phyloP scores from a whole-genome alignment of 768 basidiomycete species.

The Kwoniella europaea region DNA sequence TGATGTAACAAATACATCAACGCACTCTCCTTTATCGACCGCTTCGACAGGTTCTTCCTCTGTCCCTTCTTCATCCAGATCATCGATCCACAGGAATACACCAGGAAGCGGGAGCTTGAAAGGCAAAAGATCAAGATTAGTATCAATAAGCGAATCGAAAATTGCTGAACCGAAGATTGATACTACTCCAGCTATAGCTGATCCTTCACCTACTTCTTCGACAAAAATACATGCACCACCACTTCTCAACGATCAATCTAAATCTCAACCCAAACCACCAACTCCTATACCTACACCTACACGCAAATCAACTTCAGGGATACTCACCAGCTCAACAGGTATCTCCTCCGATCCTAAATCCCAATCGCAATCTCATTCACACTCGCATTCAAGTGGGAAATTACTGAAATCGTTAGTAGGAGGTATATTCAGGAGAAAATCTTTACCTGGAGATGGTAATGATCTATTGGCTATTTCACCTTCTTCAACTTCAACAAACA shows the following conservation, averaged over 20 bases:
- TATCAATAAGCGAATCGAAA: constrained; percentile 28
- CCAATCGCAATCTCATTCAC: not conserved
- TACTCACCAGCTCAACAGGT: not conserved
- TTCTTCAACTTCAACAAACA: not conserved
- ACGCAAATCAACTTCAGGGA: constrained; percentile 1
- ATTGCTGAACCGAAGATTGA: constrained; percentile 38
- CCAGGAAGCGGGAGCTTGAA: constrained; percentile 10
- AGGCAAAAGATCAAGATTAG: constrained; percentile 19
- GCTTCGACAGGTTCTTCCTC: constrained; percentile 35
- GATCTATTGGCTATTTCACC: not conserved
- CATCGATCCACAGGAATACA: constrained; percentile 24
- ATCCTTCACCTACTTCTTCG: not conserved
- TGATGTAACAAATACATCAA: not conserved
- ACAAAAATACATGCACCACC: not conserved
- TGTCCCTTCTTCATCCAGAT: constrained; percentile 45
- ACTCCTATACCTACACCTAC: constrained; percentile 14
- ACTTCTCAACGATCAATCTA: not conserved
- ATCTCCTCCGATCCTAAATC: not conserved
- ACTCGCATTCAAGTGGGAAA: constrained; percentile 20
- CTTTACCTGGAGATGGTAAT: constrained; percentile 9
- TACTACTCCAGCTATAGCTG: constrained; percentile 11
- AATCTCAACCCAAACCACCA: not conserved
- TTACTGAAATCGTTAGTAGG: constrained; percentile 46
- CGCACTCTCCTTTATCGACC: constrained; percentile 7
- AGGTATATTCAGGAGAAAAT: constrained; percentile 40